These are phyloP conservation scores for Trichaptum fuscoviolaceum DNA, from an alignment of 768 basidiomycete species.

Conservation along the genomic window DNA sequence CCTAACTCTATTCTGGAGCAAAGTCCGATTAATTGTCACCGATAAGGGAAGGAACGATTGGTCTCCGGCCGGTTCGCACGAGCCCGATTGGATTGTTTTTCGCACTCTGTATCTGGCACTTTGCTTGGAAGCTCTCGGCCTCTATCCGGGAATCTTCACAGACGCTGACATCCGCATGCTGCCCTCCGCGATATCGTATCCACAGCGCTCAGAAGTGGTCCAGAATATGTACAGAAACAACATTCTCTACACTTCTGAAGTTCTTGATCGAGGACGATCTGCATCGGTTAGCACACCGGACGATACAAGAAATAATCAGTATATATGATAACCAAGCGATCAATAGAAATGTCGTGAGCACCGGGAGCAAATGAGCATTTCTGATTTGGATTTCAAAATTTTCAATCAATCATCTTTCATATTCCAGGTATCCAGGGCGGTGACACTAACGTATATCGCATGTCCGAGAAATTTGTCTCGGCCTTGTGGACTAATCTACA, in stretches of 20 bases:
- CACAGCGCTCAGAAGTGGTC: neutral
- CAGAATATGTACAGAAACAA: neutral
- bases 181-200: neutral
- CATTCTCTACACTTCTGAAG: neutral
- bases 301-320: neutral
- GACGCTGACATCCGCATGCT: neutral
- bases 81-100: neutral
- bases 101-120: neutral
- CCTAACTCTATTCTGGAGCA: neutral
- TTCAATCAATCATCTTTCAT: neutral
- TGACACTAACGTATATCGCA: neutral
- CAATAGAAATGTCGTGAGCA: neutral
- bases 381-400: neutral
- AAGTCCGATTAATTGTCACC: neutral
- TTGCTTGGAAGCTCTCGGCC: neutral
- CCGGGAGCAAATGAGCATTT: neutral
- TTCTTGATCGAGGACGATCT: neutral
- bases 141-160: neutral
- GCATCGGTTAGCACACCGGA: neutral
- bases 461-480: neutral
- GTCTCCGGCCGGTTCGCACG: neutral
- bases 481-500: neutral
- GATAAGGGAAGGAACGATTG: neutral
- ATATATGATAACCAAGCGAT: too few species aligned
- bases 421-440: neutral